These are phyloP conservation scores for Calycina herbarum DNA, from an alignment of 2,329 filamentous ascomycete species.

Conservation along the genomic window DNA sequence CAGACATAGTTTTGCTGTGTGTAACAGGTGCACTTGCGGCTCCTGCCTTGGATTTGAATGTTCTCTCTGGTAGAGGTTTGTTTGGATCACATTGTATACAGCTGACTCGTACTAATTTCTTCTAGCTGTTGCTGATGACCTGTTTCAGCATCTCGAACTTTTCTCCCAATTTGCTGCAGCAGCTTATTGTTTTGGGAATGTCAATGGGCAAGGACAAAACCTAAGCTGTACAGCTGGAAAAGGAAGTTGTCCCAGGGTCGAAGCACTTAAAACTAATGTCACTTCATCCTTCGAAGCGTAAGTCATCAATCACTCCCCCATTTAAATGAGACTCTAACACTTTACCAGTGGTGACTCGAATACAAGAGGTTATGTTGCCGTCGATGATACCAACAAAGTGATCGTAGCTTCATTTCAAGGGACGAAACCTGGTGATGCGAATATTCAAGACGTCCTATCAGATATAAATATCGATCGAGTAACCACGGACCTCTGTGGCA, in stretches of 20 bases:
- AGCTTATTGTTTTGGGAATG: slow-evolving; percentile 31
- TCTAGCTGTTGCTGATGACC: slow-evolving; percentile 3
- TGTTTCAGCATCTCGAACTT: slow-evolving; percentile 22
- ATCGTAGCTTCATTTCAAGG: slow-evolving; percentile 32
- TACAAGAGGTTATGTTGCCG: slow-evolving; percentile 29
- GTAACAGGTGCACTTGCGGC: slow-evolving; percentile 5
- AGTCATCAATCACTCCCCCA: background rate
- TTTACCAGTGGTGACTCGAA: slow-evolving; percentile 12
- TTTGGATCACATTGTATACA: background rate
- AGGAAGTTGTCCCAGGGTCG: slow-evolving; percentile 25
- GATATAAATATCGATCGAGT: slow-evolving; percentile 17
- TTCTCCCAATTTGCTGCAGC: slow-evolving; percentile 32
- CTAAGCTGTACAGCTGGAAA: slow-evolving; percentile 24
- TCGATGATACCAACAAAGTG: slow-evolving; percentile 25
- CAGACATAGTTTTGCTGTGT: slow-evolving; percentile 3
- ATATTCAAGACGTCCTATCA: slow-evolving; percentile 12
- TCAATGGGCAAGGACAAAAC: slow-evolving; percentile 20
- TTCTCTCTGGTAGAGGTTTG: slow-evolving; percentile 9
- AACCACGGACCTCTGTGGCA: slow-evolving; percentile 20
- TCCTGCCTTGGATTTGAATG: background rate
- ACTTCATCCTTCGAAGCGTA: slow-evolving; percentile 18
- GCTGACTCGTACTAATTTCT: background rate
- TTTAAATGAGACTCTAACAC: background rate
- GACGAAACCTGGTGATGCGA: slow-evolving; percentile 2
- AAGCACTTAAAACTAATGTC: slow-evolving; percentile 21